A percentile compares a stretch with the other conserved stretches of the same genome.
Evolutionary conservation across 257 asterid genomes (phyloP).

Genomic region (Nemophila menziesii): DNA sequence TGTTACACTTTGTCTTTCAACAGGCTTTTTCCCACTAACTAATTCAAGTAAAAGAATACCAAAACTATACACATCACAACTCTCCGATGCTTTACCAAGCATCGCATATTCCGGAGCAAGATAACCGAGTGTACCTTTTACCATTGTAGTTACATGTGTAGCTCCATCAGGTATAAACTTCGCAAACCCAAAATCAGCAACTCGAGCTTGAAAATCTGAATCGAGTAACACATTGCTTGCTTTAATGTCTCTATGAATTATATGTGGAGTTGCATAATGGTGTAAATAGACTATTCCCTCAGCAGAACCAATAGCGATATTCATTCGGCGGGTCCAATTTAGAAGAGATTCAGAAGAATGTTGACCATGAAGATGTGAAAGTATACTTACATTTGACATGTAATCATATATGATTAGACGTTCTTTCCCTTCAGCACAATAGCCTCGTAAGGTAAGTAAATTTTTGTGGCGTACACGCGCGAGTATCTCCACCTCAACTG

Average conservation of each 20-base stretch:
- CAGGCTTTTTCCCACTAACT: conserved; percentile 17
- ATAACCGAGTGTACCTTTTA: conserved; percentile 18
- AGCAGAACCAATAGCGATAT: conserved; percentile 16
- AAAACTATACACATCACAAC: conserved; percentile 22
- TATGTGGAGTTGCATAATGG: conserved; percentile 17
- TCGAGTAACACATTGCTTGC: conserved; percentile 19
- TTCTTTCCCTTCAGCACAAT: conserved; percentile 20
- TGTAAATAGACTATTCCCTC: conserved; percentile 18
- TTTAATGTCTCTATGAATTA: conserved; percentile 18
- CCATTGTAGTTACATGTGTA: conserved; percentile 17
- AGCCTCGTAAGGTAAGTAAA: conserved; percentile 14
- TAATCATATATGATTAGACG: conserved; percentile 17
- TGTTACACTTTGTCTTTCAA: conserved; percentile 11
- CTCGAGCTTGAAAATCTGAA: conserved; percentile 16
- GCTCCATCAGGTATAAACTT: conserved; percentile 21
- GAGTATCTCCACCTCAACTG: conserved; percentile 20
- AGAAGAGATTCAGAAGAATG: conserved; percentile 19
- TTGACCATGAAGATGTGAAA: conserved; percentile 21
- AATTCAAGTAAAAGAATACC: conserved; percentile 21
- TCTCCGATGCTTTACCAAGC: conserved; percentile 19
- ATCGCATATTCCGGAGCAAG: conserved; percentile 22
- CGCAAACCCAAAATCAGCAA: conserved; percentile 22
- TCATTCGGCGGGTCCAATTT: conserved; percentile 16
- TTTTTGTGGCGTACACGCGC: conserved; percentile 16
- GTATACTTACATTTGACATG: conserved; percentile 18